Evolutionary conservation across 2,329 filamentous ascomycete species (phyloP).

Genomic region (Chaetomium globosum): DNA sequence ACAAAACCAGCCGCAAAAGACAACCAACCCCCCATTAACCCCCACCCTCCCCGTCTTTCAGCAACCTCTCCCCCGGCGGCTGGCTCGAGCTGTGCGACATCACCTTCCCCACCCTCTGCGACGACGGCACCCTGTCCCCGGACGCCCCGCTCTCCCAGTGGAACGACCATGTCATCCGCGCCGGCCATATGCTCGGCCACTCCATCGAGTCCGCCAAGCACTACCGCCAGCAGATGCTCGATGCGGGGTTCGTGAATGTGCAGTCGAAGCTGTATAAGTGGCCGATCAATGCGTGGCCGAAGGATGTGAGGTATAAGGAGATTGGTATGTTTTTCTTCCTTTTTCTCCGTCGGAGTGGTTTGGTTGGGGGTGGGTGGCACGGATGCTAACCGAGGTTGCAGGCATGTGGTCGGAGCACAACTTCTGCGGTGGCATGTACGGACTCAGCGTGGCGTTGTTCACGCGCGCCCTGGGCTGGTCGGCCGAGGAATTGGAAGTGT

Average conservation of each 20-base stretch:
- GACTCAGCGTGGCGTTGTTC: conserved; percentile 38
- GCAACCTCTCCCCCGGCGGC: conserved; percentile 31
- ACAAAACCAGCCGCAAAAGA: background rate
- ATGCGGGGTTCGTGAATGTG: conserved; percentile 30
- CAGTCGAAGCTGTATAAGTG: conserved; percentile 24
- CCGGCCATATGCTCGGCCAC: conserved; percentile 7
- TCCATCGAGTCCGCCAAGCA: conserved; percentile 18
- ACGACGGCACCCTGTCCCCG: conserved; percentile 26
- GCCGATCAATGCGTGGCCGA: conserved; percentile 30
- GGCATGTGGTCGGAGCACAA: conserved; percentile 40
- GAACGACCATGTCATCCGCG: conserved; percentile 23
- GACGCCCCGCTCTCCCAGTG: conserved; percentile 22
- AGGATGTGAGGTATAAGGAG: conserved; percentile 26
- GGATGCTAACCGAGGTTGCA: background rate
- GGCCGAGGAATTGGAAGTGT: conserved; percentile 34
- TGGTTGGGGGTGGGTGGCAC: background rate
- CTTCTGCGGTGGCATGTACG: conserved; percentile 38
- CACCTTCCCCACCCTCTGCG: conserved; percentile 15
- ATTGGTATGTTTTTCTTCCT: conserved; percentile 22
- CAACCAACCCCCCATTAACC: background rate
- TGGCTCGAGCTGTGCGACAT: conserved; percentile 34
- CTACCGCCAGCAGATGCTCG: conserved; percentile 25
- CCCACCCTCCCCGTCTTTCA: background rate
- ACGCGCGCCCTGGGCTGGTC: conserved; percentile 38
- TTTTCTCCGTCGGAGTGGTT: background rate